Base-by-base conservation (phyloP, 805 yeast genomes). In the Sungouiozyma intestinalis region DNA sequence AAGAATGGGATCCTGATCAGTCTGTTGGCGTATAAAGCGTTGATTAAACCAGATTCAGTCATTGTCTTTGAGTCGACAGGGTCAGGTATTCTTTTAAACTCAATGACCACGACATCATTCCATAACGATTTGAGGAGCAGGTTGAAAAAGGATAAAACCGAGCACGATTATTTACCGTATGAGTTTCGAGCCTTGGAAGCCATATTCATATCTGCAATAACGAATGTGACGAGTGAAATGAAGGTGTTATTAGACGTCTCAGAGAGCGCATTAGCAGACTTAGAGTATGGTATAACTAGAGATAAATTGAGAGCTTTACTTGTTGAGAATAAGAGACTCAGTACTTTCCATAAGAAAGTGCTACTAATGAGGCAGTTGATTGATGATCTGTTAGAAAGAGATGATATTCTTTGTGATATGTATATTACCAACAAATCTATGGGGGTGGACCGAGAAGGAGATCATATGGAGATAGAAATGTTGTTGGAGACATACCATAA, bases 121-220 rank as follows among this genome's bases (percentile, higher is more conserved):
- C 46, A 56, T 5, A 48, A 44, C 14, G 56, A 52, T 42, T 43
- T 61, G 40, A 45, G 47, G 35, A 16, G 47, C 35, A 46, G 55
- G 36, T 46, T 59, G 29, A 45, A 49, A 16, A 54, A 55, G 29
- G 48, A 48, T 33, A 52, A 54, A n/a, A 43, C 46, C 15, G 45
- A 48, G 14, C 49, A 51, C 14, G 58, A 57, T 40, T 52, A 72
- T 4, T 65, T 86, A 16, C 90, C 95, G 0, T 92, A 87, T 60
- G 98, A 92, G 56, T 79, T 88, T 55, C 68, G 94, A 38, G 98
- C 97, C 0, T 58, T 92, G 33, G 98, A 92, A 55, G 79, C 94
- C 0, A 82, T 92, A 7, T 73, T 92, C 48, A 77, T 85, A 24
- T 80, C 84, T 40, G 94, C 85, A 2, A 72, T 86, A 33, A 72